phyloP scores from a whole-genome alignment of 352 stramenopile genomes.

The Phytophthora niederhauseri region DNA sequence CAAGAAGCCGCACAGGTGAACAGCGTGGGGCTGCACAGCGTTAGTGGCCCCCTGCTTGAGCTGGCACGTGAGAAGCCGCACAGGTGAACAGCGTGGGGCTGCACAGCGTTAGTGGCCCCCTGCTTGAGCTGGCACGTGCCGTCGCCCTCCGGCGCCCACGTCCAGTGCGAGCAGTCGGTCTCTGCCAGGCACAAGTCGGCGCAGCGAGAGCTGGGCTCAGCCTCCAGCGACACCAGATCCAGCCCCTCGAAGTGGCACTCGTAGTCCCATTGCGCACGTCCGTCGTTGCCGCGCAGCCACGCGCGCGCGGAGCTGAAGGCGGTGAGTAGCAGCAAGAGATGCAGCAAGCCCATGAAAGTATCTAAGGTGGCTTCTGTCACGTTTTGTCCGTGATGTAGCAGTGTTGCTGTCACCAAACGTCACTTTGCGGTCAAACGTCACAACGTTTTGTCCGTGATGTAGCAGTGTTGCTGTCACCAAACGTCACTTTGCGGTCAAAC shows the following conservation, averaged over 20 bases:
- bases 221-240: slow-evolving; percentile 20
- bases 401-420: background rate
- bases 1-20: slow-evolving; percentile 29
- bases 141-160: slow-evolving; percentile 28
- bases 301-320: slow-evolving; percentile 3
- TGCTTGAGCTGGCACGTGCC: slow-evolving; percentile 46
- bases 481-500: too few relatives aligned
- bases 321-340: slow-evolving; percentile 18
- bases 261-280: slow-evolving; percentile 37
- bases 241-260: slow-evolving; percentile 41
- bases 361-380: background rate
- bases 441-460: too few relatives aligned
- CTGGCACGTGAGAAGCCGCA: slow-evolving; percentile 38
- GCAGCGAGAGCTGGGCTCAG: slow-evolving; percentile 36
- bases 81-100: slow-evolving; percentile 11
- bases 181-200: slow-evolving; percentile 37
- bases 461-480: too few relatives aligned
- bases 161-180: slow-evolving; percentile 45
- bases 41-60: slow-evolving; percentile 33
- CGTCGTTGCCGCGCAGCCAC: slow-evolving; percentile 32
- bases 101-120: slow-evolving; percentile 19
- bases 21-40: slow-evolving; percentile 18
- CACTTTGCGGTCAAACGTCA: too few relatives aligned
- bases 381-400: background rate
- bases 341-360: background rate